Base-by-base conservation (phyloP, 352 stramenopile species). In the Pythium rhizo-oryzae region DNA sequence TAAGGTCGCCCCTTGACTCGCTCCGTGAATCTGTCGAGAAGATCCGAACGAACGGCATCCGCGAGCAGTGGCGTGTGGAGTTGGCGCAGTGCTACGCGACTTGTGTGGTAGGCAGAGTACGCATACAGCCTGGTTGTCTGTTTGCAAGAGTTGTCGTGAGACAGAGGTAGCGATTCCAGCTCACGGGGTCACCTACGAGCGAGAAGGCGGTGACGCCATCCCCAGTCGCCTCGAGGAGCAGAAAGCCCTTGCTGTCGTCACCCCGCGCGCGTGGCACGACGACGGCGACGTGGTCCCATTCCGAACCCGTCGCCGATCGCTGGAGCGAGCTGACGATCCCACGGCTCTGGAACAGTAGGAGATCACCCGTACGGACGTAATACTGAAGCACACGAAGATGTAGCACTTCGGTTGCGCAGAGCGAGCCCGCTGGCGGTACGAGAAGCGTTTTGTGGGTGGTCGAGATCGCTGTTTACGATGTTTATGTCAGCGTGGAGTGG, bases 211-310 rank as follows among this genome's bases (percentile, higher is more conserved):
- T 83, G n/a, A 91, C 83, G 1, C 83, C 81, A 16, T 91, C 83
- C 6, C 83, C 80, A 9, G 83, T 91, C 18, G 81, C 83, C 39
- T 91, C 83, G 0, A 91, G 65, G 7, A 91, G 70, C 37, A 84
- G 62, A n/a, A 85, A 75, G 1, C 65, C 65, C 41, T 71, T 71
- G 41, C 24, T 60, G 19, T 63, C 65, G 24, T 62, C 21, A 15
- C 69, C 59, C 28, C 70, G 75, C 7, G 44, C 23, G 5, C 54
- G 60, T 2, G 61, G 62, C 21, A 90, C 76, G 35, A 91, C 77
- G 6, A 91, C 51, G 0, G 69, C 83, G 11, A 90, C 75, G 52
- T 91, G 83, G 44, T 91, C 83, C 83, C 83, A 91, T 70, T 91
- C 78, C 0, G 83, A 81, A 16, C 79, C 71, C 8, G 83, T 91